Percentiles rank a stretch among this genome's conserved stretches.
These are phyloP conservation scores for Pseudoscleropodium purum DNA, from an alignment of 225 moss, liverwort and hornwort genomes.

Conservation along the genomic window DNA sequence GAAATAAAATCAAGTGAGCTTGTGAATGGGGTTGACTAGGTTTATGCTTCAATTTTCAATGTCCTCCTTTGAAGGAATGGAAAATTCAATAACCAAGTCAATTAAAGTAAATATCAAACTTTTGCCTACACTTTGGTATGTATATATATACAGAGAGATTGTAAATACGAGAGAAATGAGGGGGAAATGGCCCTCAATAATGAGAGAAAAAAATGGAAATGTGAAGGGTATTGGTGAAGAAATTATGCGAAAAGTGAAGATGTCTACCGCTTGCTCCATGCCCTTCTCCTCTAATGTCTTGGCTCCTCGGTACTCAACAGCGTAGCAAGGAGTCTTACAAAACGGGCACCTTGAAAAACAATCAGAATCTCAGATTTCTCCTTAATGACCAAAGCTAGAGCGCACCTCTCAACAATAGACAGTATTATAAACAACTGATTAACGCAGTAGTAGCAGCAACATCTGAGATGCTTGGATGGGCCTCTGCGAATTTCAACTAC, in stretches of 20 bases:
- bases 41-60: background rate
- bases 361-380: background rate
- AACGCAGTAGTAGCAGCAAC: background rate
- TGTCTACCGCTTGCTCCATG: constrained; percentile 52
- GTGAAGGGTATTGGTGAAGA: background rate
- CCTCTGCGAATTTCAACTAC: background rate
- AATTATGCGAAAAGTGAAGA: background rate
- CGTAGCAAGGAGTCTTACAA: constrained; percentile 45
- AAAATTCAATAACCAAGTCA: background rate
- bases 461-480: background rate
- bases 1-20: background rate
- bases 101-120: background rate
- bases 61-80: background rate
- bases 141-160: background rate
- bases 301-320: constrained; percentile 56
- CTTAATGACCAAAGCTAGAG: background rate
- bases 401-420: background rate
- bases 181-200: background rate
- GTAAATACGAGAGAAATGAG: background rate
- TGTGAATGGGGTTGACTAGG: background rate
- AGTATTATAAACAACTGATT: background rate
- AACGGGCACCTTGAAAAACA: constrained; percentile 42
- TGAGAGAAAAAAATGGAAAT: background rate
- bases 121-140: background rate
- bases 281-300: constrained; percentile 66